Evolutionary conservation across 495 filamentous ascomycete genomes (phyloP).

Genomic region (Penicillium samsonianum): DNA sequence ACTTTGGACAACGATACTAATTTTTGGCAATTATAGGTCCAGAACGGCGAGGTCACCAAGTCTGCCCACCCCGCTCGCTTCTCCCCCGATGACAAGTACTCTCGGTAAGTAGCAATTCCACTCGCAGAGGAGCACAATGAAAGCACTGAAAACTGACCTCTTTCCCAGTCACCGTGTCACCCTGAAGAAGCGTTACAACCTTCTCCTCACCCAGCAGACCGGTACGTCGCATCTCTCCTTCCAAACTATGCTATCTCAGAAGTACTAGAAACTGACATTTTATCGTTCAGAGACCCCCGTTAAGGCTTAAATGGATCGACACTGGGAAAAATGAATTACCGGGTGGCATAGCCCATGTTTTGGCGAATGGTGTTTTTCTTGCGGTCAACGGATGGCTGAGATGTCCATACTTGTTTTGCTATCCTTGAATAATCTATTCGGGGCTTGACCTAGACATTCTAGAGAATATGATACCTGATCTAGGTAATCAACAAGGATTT

Average conservation of each 20-base stretch:
- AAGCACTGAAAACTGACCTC: slow-evolving; percentile 17
- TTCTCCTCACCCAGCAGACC: slow-evolving; percentile 82
- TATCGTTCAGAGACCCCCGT: slow-evolving; percentile 29
- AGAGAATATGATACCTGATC: slow-evolving; percentile 17
- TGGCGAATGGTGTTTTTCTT: slow-evolving; percentile 52
- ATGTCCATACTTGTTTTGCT: slow-evolving; percentile 24
- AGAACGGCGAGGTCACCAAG: slow-evolving; percentile 80
- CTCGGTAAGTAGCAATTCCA: slow-evolving; percentile 54
- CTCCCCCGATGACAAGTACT: slow-evolving; percentile 97
- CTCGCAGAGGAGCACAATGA: neutral
- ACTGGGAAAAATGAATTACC: slow-evolving; percentile 32
- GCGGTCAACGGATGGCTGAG: slow-evolving; percentile 34
- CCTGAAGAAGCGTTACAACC: slow-evolving; percentile 85
- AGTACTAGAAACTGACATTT: slow-evolving; percentile 15
- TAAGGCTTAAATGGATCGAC: slow-evolving; percentile 29
- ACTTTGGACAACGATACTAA: slow-evolving; percentile 14
- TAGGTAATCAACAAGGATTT: slow-evolving; percentile 7
- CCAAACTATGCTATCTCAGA: neutral
- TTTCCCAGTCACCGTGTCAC: slow-evolving; percentile 75
- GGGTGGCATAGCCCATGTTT: slow-evolving; percentile 34
- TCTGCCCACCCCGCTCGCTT: slow-evolving; percentile 95
- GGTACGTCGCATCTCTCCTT: slow-evolving; percentile 24
- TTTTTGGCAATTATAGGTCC: slow-evolving; percentile 21
- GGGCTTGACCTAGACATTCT: slow-evolving; percentile 5
- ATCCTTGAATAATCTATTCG: slow-evolving; percentile 11